Conservation (phyloP, 2,329 filamentous ascomycete genomes). For the Aspergillus carbonarius region DNA sequence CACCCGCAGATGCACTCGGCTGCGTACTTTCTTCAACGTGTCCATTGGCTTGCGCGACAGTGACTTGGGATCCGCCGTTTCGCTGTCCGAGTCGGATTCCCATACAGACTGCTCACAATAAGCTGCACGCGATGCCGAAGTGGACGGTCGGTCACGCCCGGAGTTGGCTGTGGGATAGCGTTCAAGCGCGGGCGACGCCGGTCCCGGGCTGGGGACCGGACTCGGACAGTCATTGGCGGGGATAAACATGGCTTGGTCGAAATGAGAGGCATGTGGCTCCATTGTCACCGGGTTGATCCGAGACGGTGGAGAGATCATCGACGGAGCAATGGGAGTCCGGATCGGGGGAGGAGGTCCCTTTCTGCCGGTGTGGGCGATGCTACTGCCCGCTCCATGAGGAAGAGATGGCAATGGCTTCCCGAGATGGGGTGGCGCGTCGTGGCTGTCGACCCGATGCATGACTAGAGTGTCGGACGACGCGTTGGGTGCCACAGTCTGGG, state of each 20-base stretch:
- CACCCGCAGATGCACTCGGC: slow-evolving; percentile 38
- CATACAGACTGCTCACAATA: slow-evolving; percentile 40
- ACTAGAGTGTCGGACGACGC: slow-evolving; percentile 29
- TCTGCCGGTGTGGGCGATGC: slow-evolving; percentile 19
- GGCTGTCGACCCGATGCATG: slow-evolving; percentile 29
- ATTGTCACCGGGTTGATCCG: slow-evolving; percentile 40
- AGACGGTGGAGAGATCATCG: slow-evolving; percentile 40
- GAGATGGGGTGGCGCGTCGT: slow-evolving; percentile 28
- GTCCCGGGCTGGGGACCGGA: slow-evolving; percentile 35
- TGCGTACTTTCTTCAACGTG: slow-evolving; percentile 42
- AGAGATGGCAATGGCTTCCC: slow-evolving; percentile 34
- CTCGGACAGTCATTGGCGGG: slow-evolving; percentile 39
- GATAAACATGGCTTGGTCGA: slow-evolving; percentile 43
- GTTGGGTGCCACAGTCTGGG: slow-evolving; percentile 19
- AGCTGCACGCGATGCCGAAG: slow-evolving; percentile 31
- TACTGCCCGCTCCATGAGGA: slow-evolving; percentile 29
- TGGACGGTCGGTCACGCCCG: slow-evolving; percentile 32
- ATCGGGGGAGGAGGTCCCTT: slow-evolving; percentile 24
- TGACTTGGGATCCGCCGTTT: slow-evolving; percentile 35
- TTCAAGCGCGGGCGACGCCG: slow-evolving; percentile 32
- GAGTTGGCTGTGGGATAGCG: slow-evolving; percentile 29
- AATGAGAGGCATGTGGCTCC: slow-evolving; percentile 40
- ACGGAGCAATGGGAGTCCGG: slow-evolving; percentile 35
- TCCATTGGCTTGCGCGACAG: slow-evolving; percentile 40
- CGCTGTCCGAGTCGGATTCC: slow-evolving; percentile 42